These are phyloP conservation scores for Fusarium sp. DNA, from an alignment of 2,329 filamentous ascomycete genomes.

Conservation along the genomic window DNA sequence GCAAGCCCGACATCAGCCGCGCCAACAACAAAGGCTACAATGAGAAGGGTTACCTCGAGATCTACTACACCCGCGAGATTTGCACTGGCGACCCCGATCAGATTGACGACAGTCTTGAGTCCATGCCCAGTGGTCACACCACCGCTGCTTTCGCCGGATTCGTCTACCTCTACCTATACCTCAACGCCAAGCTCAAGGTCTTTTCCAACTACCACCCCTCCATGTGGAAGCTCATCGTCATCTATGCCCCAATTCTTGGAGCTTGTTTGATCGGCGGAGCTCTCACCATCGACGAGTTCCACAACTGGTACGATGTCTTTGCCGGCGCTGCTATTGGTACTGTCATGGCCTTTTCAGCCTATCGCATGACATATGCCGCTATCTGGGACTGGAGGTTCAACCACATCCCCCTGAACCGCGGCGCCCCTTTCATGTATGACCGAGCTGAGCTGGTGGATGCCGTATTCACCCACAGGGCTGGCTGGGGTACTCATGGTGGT, in stretches of 20 bases:
- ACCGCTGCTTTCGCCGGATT: slow-evolving; percentile 76
- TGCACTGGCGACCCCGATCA: slow-evolving; percentile 70
- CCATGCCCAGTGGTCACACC: slow-evolving; percentile 79
- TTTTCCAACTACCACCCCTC: slow-evolving; percentile 77
- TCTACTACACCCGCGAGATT: slow-evolving; percentile 76
- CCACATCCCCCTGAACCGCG: slow-evolving; percentile 77
- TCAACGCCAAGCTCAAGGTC: slow-evolving; percentile 81
- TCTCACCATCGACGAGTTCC: slow-evolving; percentile 75
- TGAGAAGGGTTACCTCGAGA: slow-evolving; percentile 66
- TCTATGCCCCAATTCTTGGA: slow-evolving; percentile 72
- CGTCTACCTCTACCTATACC: slow-evolving; percentile 76
- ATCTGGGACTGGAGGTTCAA: slow-evolving; percentile 80
- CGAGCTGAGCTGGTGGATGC: slow-evolving; percentile 66
- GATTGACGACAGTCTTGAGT: slow-evolving; percentile 75
- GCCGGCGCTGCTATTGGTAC: slow-evolving; percentile 76
- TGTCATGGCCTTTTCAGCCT: slow-evolving; percentile 73
- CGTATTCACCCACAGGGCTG: slow-evolving; percentile 72
- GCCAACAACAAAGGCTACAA: slow-evolving; percentile 58
- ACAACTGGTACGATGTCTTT: slow-evolving; percentile 80
- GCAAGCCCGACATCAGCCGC: slow-evolving; percentile 69
- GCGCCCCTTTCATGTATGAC: slow-evolving; percentile 68
- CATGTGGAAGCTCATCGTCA: slow-evolving; percentile 76
- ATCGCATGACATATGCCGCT: slow-evolving; percentile 77
- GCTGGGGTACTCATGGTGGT: slow-evolving; percentile 65
- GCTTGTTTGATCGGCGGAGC: slow-evolving; percentile 73